Evolutionary conservation across 192 early-diverging fungal species (phyloP).

Genomic region (Coemansia umbellata): DNA sequence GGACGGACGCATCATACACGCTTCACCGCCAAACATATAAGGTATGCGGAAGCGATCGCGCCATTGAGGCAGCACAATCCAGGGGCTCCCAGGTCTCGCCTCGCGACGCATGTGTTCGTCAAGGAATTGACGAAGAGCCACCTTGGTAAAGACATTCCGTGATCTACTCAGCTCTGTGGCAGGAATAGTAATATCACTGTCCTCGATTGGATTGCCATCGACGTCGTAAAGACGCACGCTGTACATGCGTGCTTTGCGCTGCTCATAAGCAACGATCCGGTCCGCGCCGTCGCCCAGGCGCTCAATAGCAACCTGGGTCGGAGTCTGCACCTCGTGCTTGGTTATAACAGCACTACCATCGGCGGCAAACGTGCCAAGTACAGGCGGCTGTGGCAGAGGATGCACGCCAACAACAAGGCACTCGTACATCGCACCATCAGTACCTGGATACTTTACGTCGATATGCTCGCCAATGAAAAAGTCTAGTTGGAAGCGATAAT

Average conservation of each 20-base stretch:
- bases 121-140: slow-evolving; percentile 42
- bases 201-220: slow-evolving; percentile 31
- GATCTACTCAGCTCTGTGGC: slow-evolving; percentile 42
- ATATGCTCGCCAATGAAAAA: slow-evolving; percentile 43
- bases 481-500: slow-evolving; percentile 38
- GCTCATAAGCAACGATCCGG: slow-evolving; percentile 21
- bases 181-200: slow-evolving; percentile 39
- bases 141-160: slow-evolving; percentile 49
- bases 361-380: not conserved
- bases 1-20: slow-evolving; percentile 10
- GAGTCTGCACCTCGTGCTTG: not conserved
- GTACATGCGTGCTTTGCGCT: slow-evolving; percentile 24
- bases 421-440: slow-evolving; percentile 42
- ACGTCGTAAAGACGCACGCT: slow-evolving; percentile 40
- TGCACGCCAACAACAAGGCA: slow-evolving; percentile 31
- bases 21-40: slow-evolving; percentile 37
- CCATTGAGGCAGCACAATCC: slow-evolving; percentile 37
- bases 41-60: slow-evolving; percentile 48
- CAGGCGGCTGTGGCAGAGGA: slow-evolving; percentile 11
- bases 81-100: slow-evolving; percentile 31
- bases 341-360: not conserved
- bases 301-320: slow-evolving; percentile 20
- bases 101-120: slow-evolving; percentile 36
- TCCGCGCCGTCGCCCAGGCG: slow-evolving; percentile 17
- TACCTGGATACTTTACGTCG: slow-evolving; percentile 43